phyloP scores from a whole-genome alignment of 805 yeast species.

The Blastobotrys muscicola region DNA sequence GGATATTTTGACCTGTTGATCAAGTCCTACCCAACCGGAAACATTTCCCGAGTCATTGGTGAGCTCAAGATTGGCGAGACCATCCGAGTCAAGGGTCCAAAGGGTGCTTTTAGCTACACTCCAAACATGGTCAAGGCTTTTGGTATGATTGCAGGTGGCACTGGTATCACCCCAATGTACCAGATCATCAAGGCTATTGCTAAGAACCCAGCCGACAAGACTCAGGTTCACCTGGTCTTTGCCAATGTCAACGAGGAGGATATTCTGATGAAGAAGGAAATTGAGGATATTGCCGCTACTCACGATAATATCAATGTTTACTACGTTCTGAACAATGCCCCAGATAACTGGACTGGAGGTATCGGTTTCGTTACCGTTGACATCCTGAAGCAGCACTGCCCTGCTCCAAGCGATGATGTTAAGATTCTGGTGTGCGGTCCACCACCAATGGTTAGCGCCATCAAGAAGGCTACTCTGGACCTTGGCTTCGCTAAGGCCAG shows the following conservation, averaged over 20 bases:
- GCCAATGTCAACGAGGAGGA: slow-evolving; percentile 76
- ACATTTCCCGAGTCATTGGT: slow-evolving; percentile 67
- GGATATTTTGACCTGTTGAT: slow-evolving; percentile 80
- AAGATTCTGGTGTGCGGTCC: slow-evolving; percentile 87
- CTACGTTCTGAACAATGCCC: slow-evolving; percentile 63
- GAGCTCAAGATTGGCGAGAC: slow-evolving; percentile 67
- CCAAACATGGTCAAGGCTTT: slow-evolving; percentile 65
- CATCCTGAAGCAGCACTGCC: slow-evolving; percentile 51
- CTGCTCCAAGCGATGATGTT: slow-evolving; percentile 48
- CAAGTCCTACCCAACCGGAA: slow-evolving; percentile 78
- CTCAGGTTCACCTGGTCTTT: slow-evolving; percentile 63
- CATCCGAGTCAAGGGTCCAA: slow-evolving; percentile 74
- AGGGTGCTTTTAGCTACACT: slow-evolving; percentile 75
- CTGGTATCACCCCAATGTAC: slow-evolving; percentile 94
- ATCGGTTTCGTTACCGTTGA: slow-evolving; percentile 78
- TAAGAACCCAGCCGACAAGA: slow-evolving; percentile 64
- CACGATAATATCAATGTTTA: slow-evolving; percentile 50
- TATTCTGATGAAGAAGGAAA: slow-evolving; percentile 69
- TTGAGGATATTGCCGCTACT: slow-evolving; percentile 51
- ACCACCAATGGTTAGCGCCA: slow-evolving; percentile 80
- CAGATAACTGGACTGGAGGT: slow-evolving; percentile 71
- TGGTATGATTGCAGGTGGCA: slow-evolving; percentile 94
- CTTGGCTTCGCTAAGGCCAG: slow-evolving; percentile 78
- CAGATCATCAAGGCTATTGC: slow-evolving; percentile 74
- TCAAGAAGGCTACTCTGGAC: slow-evolving; percentile 64